Evolutionary conservation across 345 rosid species (phyloP).

Genomic region (Viola odorata): DNA sequence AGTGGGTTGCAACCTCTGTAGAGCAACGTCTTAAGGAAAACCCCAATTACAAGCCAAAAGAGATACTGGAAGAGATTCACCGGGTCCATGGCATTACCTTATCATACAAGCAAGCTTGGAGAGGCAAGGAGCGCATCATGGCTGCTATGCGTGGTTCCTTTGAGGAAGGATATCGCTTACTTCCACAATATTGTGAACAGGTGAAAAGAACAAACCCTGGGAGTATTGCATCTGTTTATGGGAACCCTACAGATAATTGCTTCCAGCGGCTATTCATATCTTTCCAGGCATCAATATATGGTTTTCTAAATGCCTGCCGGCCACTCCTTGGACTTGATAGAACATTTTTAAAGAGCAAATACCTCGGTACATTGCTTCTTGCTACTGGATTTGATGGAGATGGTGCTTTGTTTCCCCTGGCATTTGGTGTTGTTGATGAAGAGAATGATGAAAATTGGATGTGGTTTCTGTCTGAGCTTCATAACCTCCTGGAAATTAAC

Average conservation of each 20-base stretch:
- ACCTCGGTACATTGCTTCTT: constrained; percentile 87
- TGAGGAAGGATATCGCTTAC: constrained; percentile 92
- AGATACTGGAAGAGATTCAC: constrained; percentile 96
- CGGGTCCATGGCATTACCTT: constrained; percentile 87
- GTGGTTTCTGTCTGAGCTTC: constrained; percentile 98
- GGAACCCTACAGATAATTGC: constrained; percentile 63
- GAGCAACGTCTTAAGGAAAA: constrained; percentile 90
- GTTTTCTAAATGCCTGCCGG: constrained; percentile 90
- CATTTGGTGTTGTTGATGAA: constrained; percentile 94
- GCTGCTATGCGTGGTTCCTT: constrained; percentile 98
- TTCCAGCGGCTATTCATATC: constrained; percentile 96
- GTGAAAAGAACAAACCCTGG: constrained; percentile 81
- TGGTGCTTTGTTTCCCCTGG: constrained; percentile 86
- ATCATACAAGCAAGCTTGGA: constrained; percentile 99
- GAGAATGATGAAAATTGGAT: constrained; percentile 98
- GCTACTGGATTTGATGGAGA: constrained; percentile 97
- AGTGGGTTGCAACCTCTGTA: constrained; percentile 95
- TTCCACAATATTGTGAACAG: constrained; percentile 93
- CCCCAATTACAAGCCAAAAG: constrained; percentile 93
- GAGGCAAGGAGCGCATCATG: constrained; percentile 98
- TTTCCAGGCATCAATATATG: constrained; percentile 94
- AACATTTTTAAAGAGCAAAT: constrained; percentile 81
- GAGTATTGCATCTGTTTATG: constrained; percentile 87
- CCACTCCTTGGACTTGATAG: constrained; percentile 92
- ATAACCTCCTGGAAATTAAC: constrained; percentile 81